A percentile compares a stretch with the other conserved stretches of the same genome.
These are phyloP conservation scores for Rhizophora apiculata DNA, from an alignment of 345 rosid genomes.

Conservation along the genomic window DNA sequence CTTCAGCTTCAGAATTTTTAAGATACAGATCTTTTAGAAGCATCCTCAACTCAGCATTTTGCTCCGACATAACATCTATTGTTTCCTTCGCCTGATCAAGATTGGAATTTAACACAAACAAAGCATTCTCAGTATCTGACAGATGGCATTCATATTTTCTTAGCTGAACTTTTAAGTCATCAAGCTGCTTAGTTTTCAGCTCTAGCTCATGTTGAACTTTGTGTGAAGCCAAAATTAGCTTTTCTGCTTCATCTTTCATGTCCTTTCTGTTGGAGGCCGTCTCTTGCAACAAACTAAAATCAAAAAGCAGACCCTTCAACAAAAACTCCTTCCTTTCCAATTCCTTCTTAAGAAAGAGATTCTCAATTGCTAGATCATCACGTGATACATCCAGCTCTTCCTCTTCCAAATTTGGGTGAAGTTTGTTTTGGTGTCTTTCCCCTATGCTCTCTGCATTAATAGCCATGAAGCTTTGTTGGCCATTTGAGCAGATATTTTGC, in stretches of 20 bases:
- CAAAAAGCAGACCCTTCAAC: slow-evolving; percentile 83
- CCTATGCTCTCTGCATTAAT: slow-evolving; percentile 22
- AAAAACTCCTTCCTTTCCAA: slow-evolving; percentile 72
- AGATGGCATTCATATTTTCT: slow-evolving; percentile 49
- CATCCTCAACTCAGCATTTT: slow-evolving; percentile 67
- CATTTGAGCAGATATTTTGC: slow-evolving; percentile 12
- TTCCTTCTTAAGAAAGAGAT: slow-evolving; percentile 58
- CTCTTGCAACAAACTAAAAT: slow-evolving; percentile 85
- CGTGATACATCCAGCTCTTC: slow-evolving; percentile 27
- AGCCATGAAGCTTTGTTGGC: slow-evolving; percentile 16
- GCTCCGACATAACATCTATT: slow-evolving; percentile 46
- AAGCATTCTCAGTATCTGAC: slow-evolving; percentile 50
- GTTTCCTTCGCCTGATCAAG: slow-evolving; percentile 55
- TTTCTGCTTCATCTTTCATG: slow-evolving; percentile 68
- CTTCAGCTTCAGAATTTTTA: slow-evolving; percentile 65
- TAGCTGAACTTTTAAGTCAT: slow-evolving; percentile 49
- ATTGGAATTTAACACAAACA: slow-evolving; percentile 43
- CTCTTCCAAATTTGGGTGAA: slow-evolving; percentile 28
- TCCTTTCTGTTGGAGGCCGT: slow-evolving; percentile 68
- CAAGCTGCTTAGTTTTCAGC: slow-evolving; percentile 58
- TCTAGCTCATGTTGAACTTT: slow-evolving; percentile 57
- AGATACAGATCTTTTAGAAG: slow-evolving; percentile 61
- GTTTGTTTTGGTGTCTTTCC: slow-evolving; percentile 26
- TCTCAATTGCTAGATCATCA: slow-evolving; percentile 40
- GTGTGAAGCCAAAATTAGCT: slow-evolving; percentile 42